Percentiles rank a stretch among this genome's conserved stretches.
phyloP scores from a whole-genome alignment of 495 filamentous ascomycete species.

The Podospora pseudoanserina region DNA sequence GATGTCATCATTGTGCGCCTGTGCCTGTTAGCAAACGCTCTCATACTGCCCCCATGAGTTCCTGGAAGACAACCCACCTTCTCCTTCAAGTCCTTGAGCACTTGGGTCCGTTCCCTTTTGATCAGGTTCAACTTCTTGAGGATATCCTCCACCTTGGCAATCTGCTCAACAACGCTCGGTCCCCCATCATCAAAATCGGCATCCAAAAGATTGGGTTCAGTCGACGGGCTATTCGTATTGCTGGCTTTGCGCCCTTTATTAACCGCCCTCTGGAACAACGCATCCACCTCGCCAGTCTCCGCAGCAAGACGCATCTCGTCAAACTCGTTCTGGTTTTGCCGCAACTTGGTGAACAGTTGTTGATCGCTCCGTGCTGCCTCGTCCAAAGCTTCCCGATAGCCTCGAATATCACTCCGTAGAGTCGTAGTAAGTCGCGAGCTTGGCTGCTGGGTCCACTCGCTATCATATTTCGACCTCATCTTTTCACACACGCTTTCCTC shows the following conservation, averaged over 20 bases:
- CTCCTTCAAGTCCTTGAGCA: conserved; percentile 94
- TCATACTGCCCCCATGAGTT: neutral
- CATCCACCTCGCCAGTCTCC: conserved; percentile 82
- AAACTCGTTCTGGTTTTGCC: conserved; percentile 80
- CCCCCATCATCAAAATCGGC: conserved; percentile 82
- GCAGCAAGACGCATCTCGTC: conserved; percentile 93
- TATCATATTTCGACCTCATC: conserved; percentile 96
- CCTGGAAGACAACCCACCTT: conserved; percentile 59
- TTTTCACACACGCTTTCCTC: conserved; percentile 98
- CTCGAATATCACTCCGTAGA: conserved; percentile 76
- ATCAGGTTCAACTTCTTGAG: conserved; percentile 87
- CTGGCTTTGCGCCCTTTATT: conserved; percentile 57
- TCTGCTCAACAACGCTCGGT: conserved; percentile 82
- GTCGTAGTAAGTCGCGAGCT: conserved; percentile 85
- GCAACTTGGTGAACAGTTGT: conserved; percentile 77
- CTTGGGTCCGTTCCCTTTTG: conserved; percentile 83
- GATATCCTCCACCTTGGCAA: conserved; percentile 82
- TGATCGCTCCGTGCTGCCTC: conserved; percentile 85
- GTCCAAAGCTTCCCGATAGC: conserved; percentile 82
- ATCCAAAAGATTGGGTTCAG: conserved; percentile 78
- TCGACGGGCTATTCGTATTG: conserved; percentile 56
- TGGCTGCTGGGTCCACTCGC: conserved; percentile 95
- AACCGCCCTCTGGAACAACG: conserved; percentile 79
- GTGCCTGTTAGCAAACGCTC: conserved; percentile 27
- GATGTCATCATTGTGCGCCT: conserved; percentile 96